phyloP scores from a whole-genome alignment of 768 basidiomycete species.

The Lyophyllum semitale region DNA sequence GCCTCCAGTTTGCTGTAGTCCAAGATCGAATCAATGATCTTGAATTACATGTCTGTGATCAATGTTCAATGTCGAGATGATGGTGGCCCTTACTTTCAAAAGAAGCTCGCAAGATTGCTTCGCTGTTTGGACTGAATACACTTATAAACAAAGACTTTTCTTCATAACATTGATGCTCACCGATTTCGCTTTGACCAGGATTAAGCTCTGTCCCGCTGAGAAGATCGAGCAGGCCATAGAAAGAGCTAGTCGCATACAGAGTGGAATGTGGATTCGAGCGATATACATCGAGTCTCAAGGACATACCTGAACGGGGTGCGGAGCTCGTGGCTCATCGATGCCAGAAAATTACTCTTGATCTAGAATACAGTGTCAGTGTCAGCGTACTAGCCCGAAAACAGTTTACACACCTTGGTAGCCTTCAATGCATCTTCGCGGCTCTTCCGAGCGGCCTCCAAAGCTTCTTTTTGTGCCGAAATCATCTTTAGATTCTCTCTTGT shows the following conservation, averaged over 20 bases:
- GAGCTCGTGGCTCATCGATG: conserved; percentile 78
- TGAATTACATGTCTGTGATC: not conserved
- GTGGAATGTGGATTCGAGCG: conserved; percentile 1
- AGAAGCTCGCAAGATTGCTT: conserved; percentile 78
- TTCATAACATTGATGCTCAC: conserved; percentile 26
- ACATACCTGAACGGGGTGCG: conserved; percentile 72
- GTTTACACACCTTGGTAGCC: conserved; percentile 58
- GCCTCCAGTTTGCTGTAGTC: conserved; percentile 83
- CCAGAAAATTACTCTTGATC: conserved; percentile 80
- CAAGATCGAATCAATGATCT: conserved; percentile 80
- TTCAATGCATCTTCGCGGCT: conserved; percentile 75
- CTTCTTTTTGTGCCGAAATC: conserved; percentile 72
- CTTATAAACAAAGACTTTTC: not conserved
- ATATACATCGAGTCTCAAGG: not conserved
- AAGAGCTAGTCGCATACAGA: conserved; percentile 46
- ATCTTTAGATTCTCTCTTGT: conserved; percentile 76
- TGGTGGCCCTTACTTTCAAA: conserved; percentile 48
- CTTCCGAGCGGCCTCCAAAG: conserved; percentile 67
- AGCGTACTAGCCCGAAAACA: not conserved
- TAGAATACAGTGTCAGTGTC: conserved; percentile 22
- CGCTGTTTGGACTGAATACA: conserved; percentile 63
- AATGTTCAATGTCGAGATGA: not conserved
- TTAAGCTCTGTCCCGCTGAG: conserved; percentile 71
- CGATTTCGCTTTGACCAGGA: conserved; percentile 69
- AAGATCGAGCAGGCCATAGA: conserved; percentile 77